Conservation (phyloP, 2,329 filamentous ascomycete species). For the Lasiodiplodia theobromae region DNA sequence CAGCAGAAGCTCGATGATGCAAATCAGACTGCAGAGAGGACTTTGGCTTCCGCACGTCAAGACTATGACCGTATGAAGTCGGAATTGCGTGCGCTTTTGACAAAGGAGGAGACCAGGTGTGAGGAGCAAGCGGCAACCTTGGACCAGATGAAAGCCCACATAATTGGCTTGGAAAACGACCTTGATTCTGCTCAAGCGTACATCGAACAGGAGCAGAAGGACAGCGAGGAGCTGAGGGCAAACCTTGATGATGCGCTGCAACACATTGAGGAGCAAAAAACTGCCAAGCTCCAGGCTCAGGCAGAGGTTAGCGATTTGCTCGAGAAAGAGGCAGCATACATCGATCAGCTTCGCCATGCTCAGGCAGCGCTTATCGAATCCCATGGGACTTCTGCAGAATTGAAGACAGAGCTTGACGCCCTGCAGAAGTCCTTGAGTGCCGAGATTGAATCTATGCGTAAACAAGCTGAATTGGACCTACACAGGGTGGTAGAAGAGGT, state of each 20-base stretch:
- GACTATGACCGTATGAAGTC: constrained; percentile 47
- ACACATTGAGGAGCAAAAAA: constrained; percentile 37
- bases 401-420: constrained; percentile 7
- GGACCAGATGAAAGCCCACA: constrained; percentile 26
- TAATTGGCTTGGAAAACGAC: background rate
- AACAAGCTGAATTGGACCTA: constrained; percentile 7
- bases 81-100: constrained; percentile 38
- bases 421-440: background rate
- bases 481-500: constrained; percentile 13
- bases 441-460: constrained; percentile 17
- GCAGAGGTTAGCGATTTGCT: constrained; percentile 38
- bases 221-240: constrained; percentile 42
- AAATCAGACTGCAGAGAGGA: constrained; percentile 42
- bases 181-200: background rate
- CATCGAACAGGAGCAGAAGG: constrained; percentile 30
- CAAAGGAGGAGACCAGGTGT: constrained; percentile 53
- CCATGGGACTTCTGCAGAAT: background rate
- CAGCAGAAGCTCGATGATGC: constrained; percentile 49
- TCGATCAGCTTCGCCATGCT: constrained; percentile 33
- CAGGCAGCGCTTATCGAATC: background rate
- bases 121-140: constrained; percentile 38
- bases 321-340: constrained; percentile 34
- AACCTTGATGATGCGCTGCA: constrained; percentile 37
- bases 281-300: constrained; percentile 30
- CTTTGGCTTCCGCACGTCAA: constrained; percentile 36